phyloP scores from a whole-genome alignment of 2,329 filamentous ascomycete genomes.

The Myriosclerotinia duriaeana region DNA sequence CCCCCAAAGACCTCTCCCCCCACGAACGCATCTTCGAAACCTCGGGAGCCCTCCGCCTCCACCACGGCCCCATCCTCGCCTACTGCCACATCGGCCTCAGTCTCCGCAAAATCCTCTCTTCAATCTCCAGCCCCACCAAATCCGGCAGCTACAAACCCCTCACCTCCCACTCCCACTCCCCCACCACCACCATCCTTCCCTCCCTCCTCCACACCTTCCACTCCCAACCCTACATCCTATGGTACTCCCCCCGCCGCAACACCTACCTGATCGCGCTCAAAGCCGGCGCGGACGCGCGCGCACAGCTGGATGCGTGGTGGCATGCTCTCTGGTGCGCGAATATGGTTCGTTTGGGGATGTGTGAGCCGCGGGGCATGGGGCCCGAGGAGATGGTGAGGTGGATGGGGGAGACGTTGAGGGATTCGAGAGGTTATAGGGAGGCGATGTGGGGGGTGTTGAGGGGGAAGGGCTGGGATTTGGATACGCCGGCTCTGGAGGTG shows the following conservation, averaged over 20 bases:
- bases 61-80: slow-evolving; percentile 48
- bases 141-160: slow-evolving; percentile 22
- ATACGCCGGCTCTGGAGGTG: slow-evolving; percentile 65
- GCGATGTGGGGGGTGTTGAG: slow-evolving; percentile 42
- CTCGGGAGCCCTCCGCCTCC: slow-evolving; percentile 51
- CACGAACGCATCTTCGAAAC: slow-evolving; percentile 37
- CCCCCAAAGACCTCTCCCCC: slow-evolving; percentile 62
- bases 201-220: slow-evolving; percentile 51
- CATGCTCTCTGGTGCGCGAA: slow-evolving; percentile 49
- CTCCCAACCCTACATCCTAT: slow-evolving; percentile 60
- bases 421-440: background rate
- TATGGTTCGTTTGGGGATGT: background rate
- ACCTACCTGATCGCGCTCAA: slow-evolving; percentile 63
- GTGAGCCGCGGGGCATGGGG: slow-evolving; percentile 27
- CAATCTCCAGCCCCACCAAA: slow-evolving; percentile 22
- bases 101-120: slow-evolving; percentile 39
- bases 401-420: background rate
- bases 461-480: slow-evolving; percentile 64
- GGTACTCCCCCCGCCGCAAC: slow-evolving; percentile 48
- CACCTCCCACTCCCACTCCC: slow-evolving; percentile 27
- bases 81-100: slow-evolving; percentile 55
- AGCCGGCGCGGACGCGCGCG: slow-evolving; percentile 48
- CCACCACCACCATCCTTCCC: slow-evolving; percentile 31
- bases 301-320: slow-evolving; percentile 61
- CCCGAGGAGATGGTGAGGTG: background rate